Base-by-base conservation (phyloP, 345 rosid genomes). In the Citrus glauca region DNA sequence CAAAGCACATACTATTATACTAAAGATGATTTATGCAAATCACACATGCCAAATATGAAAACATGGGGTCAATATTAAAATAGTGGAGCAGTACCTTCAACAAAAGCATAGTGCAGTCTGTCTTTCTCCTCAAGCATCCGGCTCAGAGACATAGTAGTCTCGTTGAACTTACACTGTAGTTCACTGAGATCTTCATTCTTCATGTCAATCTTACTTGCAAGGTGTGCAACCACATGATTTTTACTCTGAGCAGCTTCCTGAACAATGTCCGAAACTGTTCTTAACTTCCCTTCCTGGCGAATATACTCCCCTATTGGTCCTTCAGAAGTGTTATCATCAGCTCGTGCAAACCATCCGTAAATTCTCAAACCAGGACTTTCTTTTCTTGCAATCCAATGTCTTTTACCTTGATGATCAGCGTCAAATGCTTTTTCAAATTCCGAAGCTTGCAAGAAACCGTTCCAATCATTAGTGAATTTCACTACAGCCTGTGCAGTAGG, bases 321-420 rank as follows among this genome's bases (percentile, higher is more conserved):
- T 59, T 77, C 77, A n/a, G 87, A 80, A 59, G 84, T 32, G 68
- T 83, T 83, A 76, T 95, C 99, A 64, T 90, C 94, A 2, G 87
- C 87, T 32, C 92, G 93, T 8, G 97, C 99, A 84, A 86, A 81
- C 99, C 99, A 95, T 3, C 92, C 98, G 79, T 87, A 95, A 30
- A 81, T 80, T 45, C 72, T 78, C 17, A 86, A 69, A 42, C 77
- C 89, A 53, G 86, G 88, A 56, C 70, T 38, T 7, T 72, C 55
- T 62, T 77, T 84, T 73, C 59, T 79, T n/a, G 64, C 87, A 17
- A 45, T 76, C 98, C 97, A 93, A 32, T 90, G 88, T 77, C 76
- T 88, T 79, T 84, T 92, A 40, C 96, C 69, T 6, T 71, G 89
- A 25, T 75, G 81, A 63, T 64, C 71, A 32, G 82, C 71, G 73